Evolutionary conservation across 768 basidiomycete species (phyloP).

Genomic region (Trametes sanguinea): DNA sequence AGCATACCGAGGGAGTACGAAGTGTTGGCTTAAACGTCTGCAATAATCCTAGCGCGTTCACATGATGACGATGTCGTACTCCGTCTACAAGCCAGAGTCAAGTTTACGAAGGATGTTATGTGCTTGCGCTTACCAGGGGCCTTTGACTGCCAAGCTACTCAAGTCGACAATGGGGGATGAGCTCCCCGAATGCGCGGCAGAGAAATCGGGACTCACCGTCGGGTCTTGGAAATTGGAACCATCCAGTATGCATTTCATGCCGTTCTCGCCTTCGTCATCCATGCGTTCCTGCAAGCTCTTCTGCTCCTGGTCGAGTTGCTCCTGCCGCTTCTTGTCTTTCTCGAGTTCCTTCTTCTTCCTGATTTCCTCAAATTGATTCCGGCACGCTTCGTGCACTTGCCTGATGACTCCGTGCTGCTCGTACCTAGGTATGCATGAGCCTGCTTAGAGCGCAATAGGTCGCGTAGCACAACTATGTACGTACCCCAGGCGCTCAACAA

Average conservation of each 20-base stretch:
- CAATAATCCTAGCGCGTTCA: background rate
- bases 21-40: too few relatives aligned
- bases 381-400: background rate
- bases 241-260: background rate
- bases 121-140: background rate
- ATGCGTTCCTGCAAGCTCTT: background rate
- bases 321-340: background rate
- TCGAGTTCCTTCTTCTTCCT: too few relatives aligned
- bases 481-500: slow-evolving; percentile 3
- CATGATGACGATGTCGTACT: background rate
- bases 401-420: background rate
- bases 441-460: too few relatives aligned
- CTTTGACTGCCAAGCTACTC: slow-evolving; percentile 2
- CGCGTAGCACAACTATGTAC: background rate
- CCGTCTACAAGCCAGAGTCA: background rate
- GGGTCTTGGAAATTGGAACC: slow-evolving; percentile 9
- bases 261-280: too few relatives aligned
- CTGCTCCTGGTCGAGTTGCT: background rate
- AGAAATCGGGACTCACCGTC: background rate
- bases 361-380: too few relatives aligned
- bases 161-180: background rate
- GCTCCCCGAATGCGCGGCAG: too few relatives aligned
- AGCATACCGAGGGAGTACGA: too few relatives aligned
- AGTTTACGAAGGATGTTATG: background rate
- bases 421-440: background rate